phyloP scores from a whole-genome alignment of 2,329 filamentous ascomycete genomes.

The Grosmannia huntii region DNA sequence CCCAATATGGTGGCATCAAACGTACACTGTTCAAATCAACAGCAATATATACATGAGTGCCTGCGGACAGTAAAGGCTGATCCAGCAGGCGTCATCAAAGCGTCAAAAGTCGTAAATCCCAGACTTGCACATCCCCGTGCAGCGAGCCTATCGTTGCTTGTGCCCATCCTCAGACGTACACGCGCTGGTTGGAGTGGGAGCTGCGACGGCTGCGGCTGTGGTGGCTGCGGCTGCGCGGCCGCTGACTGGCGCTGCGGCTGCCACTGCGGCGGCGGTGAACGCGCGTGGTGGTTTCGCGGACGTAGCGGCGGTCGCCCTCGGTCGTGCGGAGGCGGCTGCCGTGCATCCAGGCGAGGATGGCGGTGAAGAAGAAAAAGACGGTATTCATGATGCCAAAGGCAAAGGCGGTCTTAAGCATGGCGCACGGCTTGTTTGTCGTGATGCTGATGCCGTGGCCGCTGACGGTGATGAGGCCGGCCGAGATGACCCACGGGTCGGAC shows the following conservation, averaged over 20 bases:
- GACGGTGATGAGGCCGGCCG: conserved; percentile 50
- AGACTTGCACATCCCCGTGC: too few species aligned
- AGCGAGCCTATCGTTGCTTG: too few species aligned
- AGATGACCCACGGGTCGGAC: conserved; percentile 37
- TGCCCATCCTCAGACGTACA: conserved; percentile 29
- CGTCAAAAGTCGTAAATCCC: too few species aligned
- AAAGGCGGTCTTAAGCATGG: conserved; percentile 84
- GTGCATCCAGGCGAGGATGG: conserved; percentile 52
- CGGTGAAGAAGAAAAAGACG: conserved; percentile 68
- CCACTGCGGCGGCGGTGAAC: conserved; percentile 25
- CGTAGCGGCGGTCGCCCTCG: conserved; percentile 34
- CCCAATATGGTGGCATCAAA: too few species aligned
- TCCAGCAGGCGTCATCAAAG: too few species aligned
- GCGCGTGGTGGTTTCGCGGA: conserved; percentile 30
- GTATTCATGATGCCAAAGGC: conserved; percentile 83
- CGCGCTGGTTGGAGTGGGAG: conserved; percentile 36
- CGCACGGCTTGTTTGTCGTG: conserved; percentile 61
- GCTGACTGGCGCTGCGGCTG: conserved; percentile 16
- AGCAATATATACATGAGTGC: too few species aligned
- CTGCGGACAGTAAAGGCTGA: too few species aligned
- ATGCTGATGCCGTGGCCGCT: conserved; percentile 37
- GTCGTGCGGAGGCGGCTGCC: conserved; percentile 28
- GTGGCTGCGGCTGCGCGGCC: conserved; percentile 24
- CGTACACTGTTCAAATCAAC: too few species aligned
- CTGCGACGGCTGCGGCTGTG: conserved; percentile 26